Conservation (phyloP, 192 early-diverging fungal species). For the Rhizoclosmatium globosum region DNA sequence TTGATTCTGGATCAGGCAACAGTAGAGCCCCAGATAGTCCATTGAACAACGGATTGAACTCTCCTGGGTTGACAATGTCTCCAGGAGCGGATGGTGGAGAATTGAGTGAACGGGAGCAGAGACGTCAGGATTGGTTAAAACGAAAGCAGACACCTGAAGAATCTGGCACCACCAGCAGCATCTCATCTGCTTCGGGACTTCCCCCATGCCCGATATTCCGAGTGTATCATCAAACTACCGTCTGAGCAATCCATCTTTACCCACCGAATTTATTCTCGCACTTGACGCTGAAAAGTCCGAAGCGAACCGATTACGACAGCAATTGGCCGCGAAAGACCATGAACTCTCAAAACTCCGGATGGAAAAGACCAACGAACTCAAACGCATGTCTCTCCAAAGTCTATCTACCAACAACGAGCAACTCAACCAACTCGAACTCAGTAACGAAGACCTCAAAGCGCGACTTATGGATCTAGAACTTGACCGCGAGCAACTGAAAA, state of each 20-base stretch:
- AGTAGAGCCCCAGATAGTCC: neutral
- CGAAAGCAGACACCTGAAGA: neutral
- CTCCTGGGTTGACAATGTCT: neutral
- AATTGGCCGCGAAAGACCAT: slow-evolving; percentile 7
- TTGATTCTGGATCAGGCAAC: neutral
- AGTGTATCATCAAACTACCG: neutral
- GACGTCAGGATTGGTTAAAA: slow-evolving; percentile 27
- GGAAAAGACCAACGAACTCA: slow-evolving; percentile 27
- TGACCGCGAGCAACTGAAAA: neutral
- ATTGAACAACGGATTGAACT: neutral
- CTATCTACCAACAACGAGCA: slow-evolving; percentile 7
- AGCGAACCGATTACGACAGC: slow-evolving; percentile 28
- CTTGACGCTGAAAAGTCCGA: slow-evolving; percentile 30
- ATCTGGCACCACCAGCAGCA: neutral
- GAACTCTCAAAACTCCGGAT: slow-evolving; percentile 21
- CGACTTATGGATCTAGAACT: slow-evolving; percentile 18
- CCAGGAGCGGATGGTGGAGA: neutral
- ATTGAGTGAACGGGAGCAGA: slow-evolving; percentile 3
- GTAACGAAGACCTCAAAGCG: slow-evolving; percentile 24
- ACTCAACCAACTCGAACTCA: slow-evolving; percentile 29
- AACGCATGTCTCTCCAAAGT: slow-evolving; percentile 21
- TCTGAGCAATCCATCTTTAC: slow-evolving; percentile 16
- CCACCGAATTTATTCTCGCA: slow-evolving; percentile 29
- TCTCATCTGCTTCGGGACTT: neutral
- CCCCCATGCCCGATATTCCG: neutral